Evolutionary conservation across 257 asterid genomes (phyloP), one percentile per base, ranked within the genome.

Genomic region (Solanum appendiculatum): DNA sequence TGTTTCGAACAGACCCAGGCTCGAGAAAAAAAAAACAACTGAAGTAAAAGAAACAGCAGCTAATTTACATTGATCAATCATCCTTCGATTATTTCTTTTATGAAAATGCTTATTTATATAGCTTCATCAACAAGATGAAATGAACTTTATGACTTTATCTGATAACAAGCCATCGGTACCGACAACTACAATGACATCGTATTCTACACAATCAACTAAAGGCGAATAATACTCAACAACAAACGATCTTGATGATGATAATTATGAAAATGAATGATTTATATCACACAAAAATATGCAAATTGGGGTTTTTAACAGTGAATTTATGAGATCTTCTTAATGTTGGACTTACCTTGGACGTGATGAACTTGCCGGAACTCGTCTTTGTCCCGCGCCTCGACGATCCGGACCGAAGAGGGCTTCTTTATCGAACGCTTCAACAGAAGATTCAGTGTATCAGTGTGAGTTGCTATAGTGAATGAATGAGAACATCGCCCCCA

Each of bases 281-380:
- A 74, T 21, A 74, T 23, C 18, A 36, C 39, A 73, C 29, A 3
- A 33, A 37, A 72, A 33, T 34, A 21, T 23, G 48, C 8, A 77
- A 77, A 77, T 77, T 77, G 36, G 83, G 60, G n/a, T 60, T 15
- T 60, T 9, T 60, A 23, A 77, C n/a, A 25, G 83, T 77, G 83
- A 74, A 74, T 39, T 77, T 4, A 42, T 37, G 82, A 16, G 84
- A 36, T 82, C 74, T 88, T 84, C 11, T 31, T 14, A 63, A 74
- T 33, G 48, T 44, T 63, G 87, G 88, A 90, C 91, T 89, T 78
- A 88, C 93, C 94, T 90, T 91, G 89, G 87, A 91, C 91, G 88
- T 81, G 87, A 84, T 87, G 81, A 70, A 77, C 63, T 68, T 86
- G 90, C 83, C 78, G 2, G 56, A 58, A 10, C 51, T 72, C 81